Percentiles rank a stretch among this genome's conserved stretches.
These are phyloP conservation scores for Niveomyces coronatus DNA, from an alignment of 2,329 filamentous ascomycete species.

Conservation along the genomic window DNA sequence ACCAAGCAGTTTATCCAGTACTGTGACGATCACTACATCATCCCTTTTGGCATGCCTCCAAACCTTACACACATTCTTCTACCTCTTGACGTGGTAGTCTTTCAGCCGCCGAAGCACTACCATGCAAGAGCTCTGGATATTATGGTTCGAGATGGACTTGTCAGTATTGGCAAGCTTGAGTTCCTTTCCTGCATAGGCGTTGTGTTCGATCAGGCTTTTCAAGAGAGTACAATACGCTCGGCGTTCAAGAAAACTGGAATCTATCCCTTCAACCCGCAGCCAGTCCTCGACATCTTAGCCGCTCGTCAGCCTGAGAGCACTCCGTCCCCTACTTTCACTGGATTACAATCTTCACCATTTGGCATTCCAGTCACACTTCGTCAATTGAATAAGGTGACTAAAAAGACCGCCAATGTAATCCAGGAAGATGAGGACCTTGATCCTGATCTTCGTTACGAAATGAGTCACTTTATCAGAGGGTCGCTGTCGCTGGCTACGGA, in stretches of 20 bases:
- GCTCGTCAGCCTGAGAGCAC: background rate
- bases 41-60: conserved; percentile 1
- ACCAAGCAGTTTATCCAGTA: conserved; percentile 3
- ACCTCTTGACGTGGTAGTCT: conserved; percentile 2
- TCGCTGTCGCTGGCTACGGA: background rate
- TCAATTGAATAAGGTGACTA: background rate
- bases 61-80: conserved; percentile 4
- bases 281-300: background rate
- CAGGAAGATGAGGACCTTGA: background rate
- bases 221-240: background rate
- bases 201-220: background rate
- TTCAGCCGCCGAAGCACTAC: background rate
- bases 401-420: background rate
- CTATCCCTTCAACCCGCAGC: background rate
- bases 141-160: background rate
- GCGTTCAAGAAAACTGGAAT: background rate
- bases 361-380: background rate
- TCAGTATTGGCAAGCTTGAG: background rate
- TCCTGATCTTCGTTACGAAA: background rate
- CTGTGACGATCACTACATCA: background rate
- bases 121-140: background rate
- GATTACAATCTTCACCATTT: background rate
- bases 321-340: background rate
- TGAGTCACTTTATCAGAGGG: background rate
- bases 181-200: background rate